phyloP scores from a whole-genome alignment of 2,329 filamentous ascomycete genomes.

The Graphilbum fragrans region DNA sequence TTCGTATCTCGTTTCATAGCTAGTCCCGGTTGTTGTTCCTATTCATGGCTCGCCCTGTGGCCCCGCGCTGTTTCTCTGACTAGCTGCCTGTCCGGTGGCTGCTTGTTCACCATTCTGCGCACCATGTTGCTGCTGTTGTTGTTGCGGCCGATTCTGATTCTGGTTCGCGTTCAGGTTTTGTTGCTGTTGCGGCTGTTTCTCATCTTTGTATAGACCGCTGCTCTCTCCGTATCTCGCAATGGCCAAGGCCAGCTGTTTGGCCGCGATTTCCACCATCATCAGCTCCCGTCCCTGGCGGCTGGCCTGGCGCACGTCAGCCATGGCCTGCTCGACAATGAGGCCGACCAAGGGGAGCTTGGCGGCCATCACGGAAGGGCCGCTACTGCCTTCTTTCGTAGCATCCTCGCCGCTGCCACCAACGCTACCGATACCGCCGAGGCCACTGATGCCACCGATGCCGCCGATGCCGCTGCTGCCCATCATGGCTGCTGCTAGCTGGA shows the following conservation, averaged over 20 bases:
- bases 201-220: conserved; percentile 2
- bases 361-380: conserved; percentile 1
- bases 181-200: too few species aligned
- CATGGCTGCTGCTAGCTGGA: conserved; percentile 5
- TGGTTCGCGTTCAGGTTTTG: too few species aligned
- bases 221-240: conserved; percentile 35
- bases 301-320: conserved; percentile 30
- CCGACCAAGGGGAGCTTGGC: conserved; percentile 26
- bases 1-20: too few species aligned
- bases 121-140: too few species aligned
- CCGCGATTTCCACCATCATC: conserved; percentile 39
- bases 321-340: conserved; percentile 30
- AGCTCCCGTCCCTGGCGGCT: conserved; percentile 32
- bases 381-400: not conserved
- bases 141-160: too few species aligned
- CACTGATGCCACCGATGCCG: not conserved
- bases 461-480: not conserved
- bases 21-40: too few species aligned
- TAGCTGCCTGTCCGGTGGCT: too few species aligned
- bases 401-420: not conserved
- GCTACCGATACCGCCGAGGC: not conserved
- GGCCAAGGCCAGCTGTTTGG: conserved; percentile 40
- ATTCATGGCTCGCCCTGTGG: too few species aligned
- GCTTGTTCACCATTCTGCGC: too few species aligned
- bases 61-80: too few species aligned